Evolutionary conservation across 106 monocot genomes (phyloP).

Genomic region (Dendrobium huoshanense): DNA sequence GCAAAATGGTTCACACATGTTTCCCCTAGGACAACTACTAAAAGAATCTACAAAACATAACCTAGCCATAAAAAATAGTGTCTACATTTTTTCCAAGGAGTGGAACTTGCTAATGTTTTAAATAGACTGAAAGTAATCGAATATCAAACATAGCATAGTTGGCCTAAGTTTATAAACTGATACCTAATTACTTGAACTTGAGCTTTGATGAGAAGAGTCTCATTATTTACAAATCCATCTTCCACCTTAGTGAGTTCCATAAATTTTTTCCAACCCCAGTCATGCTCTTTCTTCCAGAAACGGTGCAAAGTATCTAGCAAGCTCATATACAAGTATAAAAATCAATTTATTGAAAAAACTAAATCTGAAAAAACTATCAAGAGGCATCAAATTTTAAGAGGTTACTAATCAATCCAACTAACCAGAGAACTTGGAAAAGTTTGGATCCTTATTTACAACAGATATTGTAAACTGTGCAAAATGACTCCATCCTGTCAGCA

Average conservation of each 20-base stretch:
- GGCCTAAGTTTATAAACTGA: neutral
- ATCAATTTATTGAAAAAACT: neutral
- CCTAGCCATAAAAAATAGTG: neutral
- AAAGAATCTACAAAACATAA: neutral
- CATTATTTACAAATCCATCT: slow-evolving; percentile 77
- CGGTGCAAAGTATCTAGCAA: slow-evolving; percentile 85
- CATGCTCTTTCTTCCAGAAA: slow-evolving; percentile 98
- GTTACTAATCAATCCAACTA: slow-evolving; percentile 16
- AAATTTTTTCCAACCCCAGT: slow-evolving; percentile 99
- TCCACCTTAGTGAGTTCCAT: slow-evolving; percentile 79
- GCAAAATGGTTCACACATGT: neutral
- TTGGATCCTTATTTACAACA: slow-evolving; percentile 91
- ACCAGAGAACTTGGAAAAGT: slow-evolving; percentile 93
- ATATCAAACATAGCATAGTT: neutral
- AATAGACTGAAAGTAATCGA: neutral
- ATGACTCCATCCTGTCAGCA: slow-evolving; percentile 85
- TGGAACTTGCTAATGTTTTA: neutral
- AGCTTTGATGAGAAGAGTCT: slow-evolving; percentile 84
- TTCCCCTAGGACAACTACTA: neutral
- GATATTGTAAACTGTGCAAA: slow-evolving; percentile 96
- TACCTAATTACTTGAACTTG: slow-evolving; percentile 99
- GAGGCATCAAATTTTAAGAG: neutral
- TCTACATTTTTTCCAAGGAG: neutral
- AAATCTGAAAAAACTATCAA: neutral
- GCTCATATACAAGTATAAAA: slow-evolving; percentile 12